phyloP scores from a whole-genome alignment of 345 rosid genomes.

The Alliaria petiolata region DNA sequence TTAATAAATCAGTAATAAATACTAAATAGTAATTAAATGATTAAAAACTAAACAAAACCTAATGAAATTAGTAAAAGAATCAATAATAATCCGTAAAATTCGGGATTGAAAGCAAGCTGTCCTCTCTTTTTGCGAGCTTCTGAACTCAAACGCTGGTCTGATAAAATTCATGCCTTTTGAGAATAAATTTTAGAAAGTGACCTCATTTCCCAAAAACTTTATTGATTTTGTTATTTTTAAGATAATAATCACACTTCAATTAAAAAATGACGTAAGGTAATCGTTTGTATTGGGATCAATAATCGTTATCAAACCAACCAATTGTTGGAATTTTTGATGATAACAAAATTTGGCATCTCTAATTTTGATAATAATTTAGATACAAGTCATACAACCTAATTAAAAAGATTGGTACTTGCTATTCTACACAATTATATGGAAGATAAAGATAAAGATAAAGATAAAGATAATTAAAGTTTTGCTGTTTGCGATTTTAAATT shows the following conservation, averaged over 20 bases:
- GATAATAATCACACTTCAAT: background rate
- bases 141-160: constrained; percentile 9
- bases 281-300: constrained; percentile 26
- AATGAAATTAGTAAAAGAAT: background rate
- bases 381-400: no score
- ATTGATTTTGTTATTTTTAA: background rate
- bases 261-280: background rate
- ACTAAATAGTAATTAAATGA: no score
- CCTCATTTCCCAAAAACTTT: constrained; percentile 4
- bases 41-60: background rate
- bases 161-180: constrained; percentile 5
- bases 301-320: constrained; percentile 4
- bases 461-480: no score
- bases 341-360: background rate
- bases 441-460: no score
- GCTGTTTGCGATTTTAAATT: no score
- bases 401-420: no score
- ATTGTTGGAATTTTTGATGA: background rate
- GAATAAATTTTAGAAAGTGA: background rate
- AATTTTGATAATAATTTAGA: background rate
- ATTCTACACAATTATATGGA: no score
- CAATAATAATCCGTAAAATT: background rate
- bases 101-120: constrained; percentile 3
- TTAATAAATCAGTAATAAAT: background rate
- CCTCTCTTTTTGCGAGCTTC: constrained; percentile 20